These are phyloP conservation scores for Fusarium pseudograminearum DNA, from an alignment of 2,329 filamentous ascomycete species.

Conservation along the genomic window DNA sequence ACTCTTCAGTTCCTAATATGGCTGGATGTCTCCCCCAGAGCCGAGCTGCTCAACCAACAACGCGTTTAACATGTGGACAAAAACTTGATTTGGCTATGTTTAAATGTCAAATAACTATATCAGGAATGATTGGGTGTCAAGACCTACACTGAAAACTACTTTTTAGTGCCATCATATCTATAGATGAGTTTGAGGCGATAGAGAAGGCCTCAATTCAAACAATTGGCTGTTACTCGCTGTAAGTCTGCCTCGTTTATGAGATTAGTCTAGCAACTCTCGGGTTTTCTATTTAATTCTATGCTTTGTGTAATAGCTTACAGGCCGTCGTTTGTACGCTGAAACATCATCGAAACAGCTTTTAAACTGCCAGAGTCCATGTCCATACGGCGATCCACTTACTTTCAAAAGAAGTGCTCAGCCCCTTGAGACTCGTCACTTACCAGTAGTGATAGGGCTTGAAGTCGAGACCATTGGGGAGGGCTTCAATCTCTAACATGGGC, in stretches of 20 bases:
- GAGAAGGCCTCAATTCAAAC: slow-evolving; percentile 30
- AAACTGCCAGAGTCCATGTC: background rate
- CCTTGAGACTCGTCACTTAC: background rate
- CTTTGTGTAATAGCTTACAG: background rate
- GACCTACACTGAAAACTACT: background rate
- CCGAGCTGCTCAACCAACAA: slow-evolving; percentile 26
- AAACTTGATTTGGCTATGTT: slow-evolving; percentile 10
- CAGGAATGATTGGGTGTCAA: background rate
- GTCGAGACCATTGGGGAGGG: background rate
- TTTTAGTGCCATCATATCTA: slow-evolving; percentile 3
- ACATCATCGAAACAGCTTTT: background rate
- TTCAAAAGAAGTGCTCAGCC: slow-evolving; percentile 25
- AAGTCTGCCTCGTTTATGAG: background rate
- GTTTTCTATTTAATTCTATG: background rate
- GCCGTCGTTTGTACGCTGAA: background rate
- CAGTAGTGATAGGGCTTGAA: background rate
- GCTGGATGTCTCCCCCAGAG: slow-evolving; percentile 11
- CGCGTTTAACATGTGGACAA: background rate
- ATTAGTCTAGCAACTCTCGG: background rate
- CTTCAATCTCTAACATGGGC: background rate
- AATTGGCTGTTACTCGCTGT: background rate
- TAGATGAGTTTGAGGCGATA: background rate
- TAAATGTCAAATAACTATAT: background rate
- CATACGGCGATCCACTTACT: background rate
- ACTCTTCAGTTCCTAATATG: slow-evolving; percentile 1